Evolutionary conservation across 2,329 filamentous ascomycete genomes (phyloP).

Genomic region (Xenoacremonium recifei): DNA sequence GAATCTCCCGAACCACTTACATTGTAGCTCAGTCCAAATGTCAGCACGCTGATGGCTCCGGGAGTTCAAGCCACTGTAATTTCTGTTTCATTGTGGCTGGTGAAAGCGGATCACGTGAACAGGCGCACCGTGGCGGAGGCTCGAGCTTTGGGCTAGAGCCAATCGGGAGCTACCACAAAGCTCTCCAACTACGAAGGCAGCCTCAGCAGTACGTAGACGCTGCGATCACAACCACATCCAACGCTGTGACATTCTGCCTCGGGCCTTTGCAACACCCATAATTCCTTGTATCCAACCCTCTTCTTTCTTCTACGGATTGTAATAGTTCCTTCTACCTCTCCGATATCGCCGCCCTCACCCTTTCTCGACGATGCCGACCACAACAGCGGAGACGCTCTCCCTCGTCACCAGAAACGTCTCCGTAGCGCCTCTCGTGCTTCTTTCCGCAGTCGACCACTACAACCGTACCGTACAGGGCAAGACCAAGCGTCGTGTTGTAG

Average conservation of each 20-base stretch:
- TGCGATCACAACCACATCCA: conserved; percentile 21
- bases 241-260: conserved; percentile 19
- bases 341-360: conserved; percentile 4
- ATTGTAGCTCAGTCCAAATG: conserved; percentile 1
- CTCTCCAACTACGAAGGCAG: conserved; percentile 27
- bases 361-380: conserved; percentile 76
- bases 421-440: conserved; percentile 94
- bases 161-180: conserved; percentile 30
- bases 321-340: too few species aligned
- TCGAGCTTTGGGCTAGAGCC: conserved; percentile 16
- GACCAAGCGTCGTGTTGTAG: conserved; percentile 83
- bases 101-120: conserved; percentile 8
- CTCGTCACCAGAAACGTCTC: conserved; percentile 94
- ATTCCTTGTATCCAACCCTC: too few species aligned
- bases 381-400: conserved; percentile 92
- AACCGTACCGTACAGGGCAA: conserved; percentile 88
- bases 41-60: not conserved
- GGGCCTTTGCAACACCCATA: too few species aligned
- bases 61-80: not conserved
- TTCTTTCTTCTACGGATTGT: too few species aligned
- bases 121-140: conserved; percentile 5
- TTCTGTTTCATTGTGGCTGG: not conserved
- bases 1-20: not conserved
- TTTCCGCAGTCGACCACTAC: conserved; percentile 98
- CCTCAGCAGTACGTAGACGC: conserved; percentile 32